Percentiles rank a stretch among this genome's conserved stretches.
Evolutionary conservation across 2,329 filamentous ascomycete species (phyloP).

Genomic region (Colletotrichum liriopes): DNA sequence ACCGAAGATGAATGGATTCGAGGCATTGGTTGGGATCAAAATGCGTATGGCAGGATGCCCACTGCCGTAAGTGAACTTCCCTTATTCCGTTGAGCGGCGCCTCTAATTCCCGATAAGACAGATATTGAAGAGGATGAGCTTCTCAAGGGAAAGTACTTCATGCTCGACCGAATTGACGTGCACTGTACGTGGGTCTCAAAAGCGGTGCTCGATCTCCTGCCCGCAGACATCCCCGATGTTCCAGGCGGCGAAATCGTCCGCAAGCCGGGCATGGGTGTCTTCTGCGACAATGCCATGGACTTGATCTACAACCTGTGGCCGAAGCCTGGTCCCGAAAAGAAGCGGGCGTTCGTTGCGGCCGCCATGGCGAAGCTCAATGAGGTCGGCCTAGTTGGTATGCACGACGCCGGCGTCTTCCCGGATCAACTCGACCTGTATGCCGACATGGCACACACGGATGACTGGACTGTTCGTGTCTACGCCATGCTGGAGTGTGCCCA

Average conservation of each 20-base stretch:
- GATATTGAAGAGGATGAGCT: conserved; percentile 68
- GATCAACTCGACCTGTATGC: conserved; percentile 69
- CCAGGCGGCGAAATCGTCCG: conserved; percentile 76
- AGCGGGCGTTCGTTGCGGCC: conserved; percentile 68
- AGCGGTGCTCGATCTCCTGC: conserved; percentile 74
- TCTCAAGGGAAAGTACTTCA: conserved; percentile 73
- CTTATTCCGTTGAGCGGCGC: background rate
- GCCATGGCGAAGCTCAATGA: conserved; percentile 76
- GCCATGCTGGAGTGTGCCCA: conserved; percentile 78
- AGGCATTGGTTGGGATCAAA: conserved; percentile 81
- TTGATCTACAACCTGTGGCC: conserved; percentile 72
- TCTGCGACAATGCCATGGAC: conserved; percentile 82
- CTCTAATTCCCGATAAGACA: conserved; percentile 31
- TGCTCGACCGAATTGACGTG: conserved; percentile 79
- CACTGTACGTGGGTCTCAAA: conserved; percentile 81
- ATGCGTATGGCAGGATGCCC: conserved; percentile 75
- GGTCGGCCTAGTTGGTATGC: conserved; percentile 77
- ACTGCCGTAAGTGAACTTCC: conserved; percentile 66
- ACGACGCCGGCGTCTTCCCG: conserved; percentile 76
- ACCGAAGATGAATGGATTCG: conserved; percentile 73
- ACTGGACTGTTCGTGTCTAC: conserved; percentile 76
- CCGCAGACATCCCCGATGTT: conserved; percentile 64
- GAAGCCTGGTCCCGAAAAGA: conserved; percentile 67
- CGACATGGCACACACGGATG: conserved; percentile 62
- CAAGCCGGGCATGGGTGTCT: conserved; percentile 76